These are phyloP conservation scores for Monilinia aucupariae DNA, from an alignment of 2,329 filamentous ascomycete species.

Conservation along the genomic window DNA sequence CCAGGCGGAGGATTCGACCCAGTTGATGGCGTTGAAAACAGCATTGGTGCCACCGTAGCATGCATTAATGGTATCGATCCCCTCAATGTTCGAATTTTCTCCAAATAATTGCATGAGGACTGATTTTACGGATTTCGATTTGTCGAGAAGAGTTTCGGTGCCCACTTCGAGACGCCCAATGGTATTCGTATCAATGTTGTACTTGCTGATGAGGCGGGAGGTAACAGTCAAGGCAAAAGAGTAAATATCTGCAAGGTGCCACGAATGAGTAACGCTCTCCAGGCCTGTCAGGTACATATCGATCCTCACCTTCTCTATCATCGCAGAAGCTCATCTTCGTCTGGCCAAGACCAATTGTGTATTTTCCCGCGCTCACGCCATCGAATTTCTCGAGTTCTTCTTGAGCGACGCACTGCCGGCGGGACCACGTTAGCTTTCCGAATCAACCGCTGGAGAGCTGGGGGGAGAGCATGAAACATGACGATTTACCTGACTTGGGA, in stretches of 20 bases:
- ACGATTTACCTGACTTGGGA: constrained; percentile 70
- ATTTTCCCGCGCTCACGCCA: constrained; percentile 75
- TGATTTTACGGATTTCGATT: constrained; percentile 87
- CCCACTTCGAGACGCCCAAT: constrained; percentile 80
- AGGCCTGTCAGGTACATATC: not conserved
- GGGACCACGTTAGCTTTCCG: constrained; percentile 13
- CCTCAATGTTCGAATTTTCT: constrained; percentile 79
- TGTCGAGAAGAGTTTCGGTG: constrained; percentile 80
- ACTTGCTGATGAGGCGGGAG: constrained; percentile 74
- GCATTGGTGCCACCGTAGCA: constrained; percentile 86
- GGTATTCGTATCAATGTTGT: constrained; percentile 72
- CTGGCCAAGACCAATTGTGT: constrained; percentile 86
- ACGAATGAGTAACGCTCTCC: constrained; percentile 14
- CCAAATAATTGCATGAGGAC: constrained; percentile 83
- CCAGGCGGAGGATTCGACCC: constrained; percentile 82
- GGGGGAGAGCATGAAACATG: not conserved
- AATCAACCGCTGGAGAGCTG: not conserved
- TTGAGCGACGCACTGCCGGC: constrained; percentile 71
- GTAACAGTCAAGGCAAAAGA: constrained; percentile 74
- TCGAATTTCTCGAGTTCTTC: constrained; percentile 79
- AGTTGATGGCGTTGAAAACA: constrained; percentile 77
- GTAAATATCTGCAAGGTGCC: constrained; percentile 64
- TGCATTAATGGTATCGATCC: constrained; percentile 76
- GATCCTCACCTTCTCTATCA: constrained; percentile 67
- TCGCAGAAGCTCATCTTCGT: constrained; percentile 92